Conservation (phyloP, 1,139 yeast genomes). For the Suhomyces maxii region DNA sequence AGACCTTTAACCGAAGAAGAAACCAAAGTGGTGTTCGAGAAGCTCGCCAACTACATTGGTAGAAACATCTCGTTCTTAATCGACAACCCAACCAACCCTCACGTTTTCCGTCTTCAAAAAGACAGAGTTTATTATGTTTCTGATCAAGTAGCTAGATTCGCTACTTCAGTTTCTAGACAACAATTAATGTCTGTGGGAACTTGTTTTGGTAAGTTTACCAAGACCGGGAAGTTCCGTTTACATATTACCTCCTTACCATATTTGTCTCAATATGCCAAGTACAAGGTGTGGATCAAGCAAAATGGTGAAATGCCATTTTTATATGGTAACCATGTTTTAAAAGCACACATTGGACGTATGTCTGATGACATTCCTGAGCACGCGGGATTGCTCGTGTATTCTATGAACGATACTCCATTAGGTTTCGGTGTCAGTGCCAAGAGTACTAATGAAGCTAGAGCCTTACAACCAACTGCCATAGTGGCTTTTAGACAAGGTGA, state of each 20-base stretch:
- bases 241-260: conserved; percentile 90
- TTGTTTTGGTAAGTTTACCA: conserved; percentile 95
- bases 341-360: conserved; percentile 96
- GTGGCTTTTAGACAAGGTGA: conserved; percentile 97
- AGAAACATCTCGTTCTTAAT: conserved; percentile 86
- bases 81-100: conserved; percentile 87
- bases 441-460: conserved; percentile 85
- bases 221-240: conserved; percentile 92
- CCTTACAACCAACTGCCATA: conserved; percentile 88
- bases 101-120: conserved; percentile 92
- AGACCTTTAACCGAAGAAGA: conserved; percentile 97
- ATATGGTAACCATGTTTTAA: conserved; percentile 93
- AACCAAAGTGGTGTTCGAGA: conserved; percentile 93
- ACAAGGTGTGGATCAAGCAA: conserved; percentile 92
- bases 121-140: conserved; percentile 93
- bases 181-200: conserved; percentile 90
- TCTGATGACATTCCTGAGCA: conserved; percentile 98
- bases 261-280: conserved; percentile 84
- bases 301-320: conserved; percentile 99
- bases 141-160: conserved; percentile 79
- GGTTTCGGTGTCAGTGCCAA: conserved; percentile 97
- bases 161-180: conserved; percentile 86
- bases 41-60: conserved; percentile 93
- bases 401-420: conserved; percentile 90
- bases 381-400: conserved; percentile 87